Percentiles rank a stretch among this genome's conserved stretches.
Evolutionary conservation across 179 eudicot species (phyloP).

Genomic region (Patellifolia procumbens): DNA sequence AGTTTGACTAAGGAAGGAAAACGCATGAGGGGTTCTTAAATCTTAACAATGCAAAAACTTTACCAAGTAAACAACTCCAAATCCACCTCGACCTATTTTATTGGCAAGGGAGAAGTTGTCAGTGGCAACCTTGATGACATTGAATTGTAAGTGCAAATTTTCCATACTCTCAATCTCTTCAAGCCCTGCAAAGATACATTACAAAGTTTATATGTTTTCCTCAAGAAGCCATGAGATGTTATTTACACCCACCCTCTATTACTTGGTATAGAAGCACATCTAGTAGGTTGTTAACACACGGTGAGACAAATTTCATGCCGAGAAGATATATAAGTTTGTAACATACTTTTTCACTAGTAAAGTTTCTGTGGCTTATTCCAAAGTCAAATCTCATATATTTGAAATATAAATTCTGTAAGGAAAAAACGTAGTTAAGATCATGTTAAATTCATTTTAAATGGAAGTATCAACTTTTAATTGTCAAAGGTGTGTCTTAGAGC

Average conservation of each 20-base stretch:
- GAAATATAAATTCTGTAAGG: no score
- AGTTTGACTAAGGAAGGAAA: no score
- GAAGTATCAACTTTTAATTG: no score
- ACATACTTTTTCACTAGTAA: no score
- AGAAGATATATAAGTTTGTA: neutral
- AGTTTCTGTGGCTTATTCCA: no score
- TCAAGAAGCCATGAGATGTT: no score
- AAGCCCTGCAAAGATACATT: constrained; percentile 15
- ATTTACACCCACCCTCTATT: neutral
- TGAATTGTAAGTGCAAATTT: constrained; percentile 36
- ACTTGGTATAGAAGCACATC: neutral
- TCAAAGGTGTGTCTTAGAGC: no score
- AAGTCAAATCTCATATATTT: no score
- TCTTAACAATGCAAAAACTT: neutral
- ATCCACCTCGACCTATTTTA: constrained; percentile 55
- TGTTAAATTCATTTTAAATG: no score
- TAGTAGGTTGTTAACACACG: neutral
- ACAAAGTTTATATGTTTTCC: no score
- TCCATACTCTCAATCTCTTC: constrained; percentile 32
- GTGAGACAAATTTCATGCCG: neutral
- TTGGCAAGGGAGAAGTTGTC: constrained; percentile 39
- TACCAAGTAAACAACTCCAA: constrained; percentile 54
- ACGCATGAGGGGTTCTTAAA: neutral
- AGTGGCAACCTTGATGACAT: constrained; percentile 41
- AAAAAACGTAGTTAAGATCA: no score